Evolutionary conservation across 2,329 filamentous ascomycete genomes (phyloP).

Genomic region (Ophiostoma pallidulum): DNA sequence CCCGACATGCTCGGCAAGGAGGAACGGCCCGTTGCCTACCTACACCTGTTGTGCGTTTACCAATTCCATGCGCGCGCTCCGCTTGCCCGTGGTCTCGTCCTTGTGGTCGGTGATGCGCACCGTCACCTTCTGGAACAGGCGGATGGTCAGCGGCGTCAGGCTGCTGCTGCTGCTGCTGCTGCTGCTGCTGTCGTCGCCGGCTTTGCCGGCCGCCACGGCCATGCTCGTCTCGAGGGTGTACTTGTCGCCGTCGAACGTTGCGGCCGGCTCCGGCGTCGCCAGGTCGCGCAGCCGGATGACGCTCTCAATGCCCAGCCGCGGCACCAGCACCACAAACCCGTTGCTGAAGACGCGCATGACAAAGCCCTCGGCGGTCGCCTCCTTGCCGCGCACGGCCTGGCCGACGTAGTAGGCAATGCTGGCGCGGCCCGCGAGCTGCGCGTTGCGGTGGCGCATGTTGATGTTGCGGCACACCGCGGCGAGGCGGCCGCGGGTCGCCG

Average conservation of each 20-base stretch:
- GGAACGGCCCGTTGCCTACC: not conserved
- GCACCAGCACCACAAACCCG: conserved; percentile 93
- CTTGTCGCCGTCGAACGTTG: conserved; percentile 74
- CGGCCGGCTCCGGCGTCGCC: conserved; percentile 61
- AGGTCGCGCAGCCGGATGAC: conserved; percentile 81
- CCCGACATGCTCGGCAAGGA: not conserved
- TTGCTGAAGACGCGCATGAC: conserved; percentile 97
- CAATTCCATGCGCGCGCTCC: conserved; percentile 72
- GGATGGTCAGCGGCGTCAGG: conserved; percentile 52
- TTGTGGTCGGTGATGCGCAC: conserved; percentile 87
- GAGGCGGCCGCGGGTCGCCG: conserved; percentile 73
- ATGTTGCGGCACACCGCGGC: conserved; percentile 97
- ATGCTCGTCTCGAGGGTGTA: conserved; percentile 57
- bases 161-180: too few species aligned
- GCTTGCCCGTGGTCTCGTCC: conserved; percentile 93
- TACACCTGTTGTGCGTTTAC: conserved; percentile 24
- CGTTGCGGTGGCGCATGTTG: conserved; percentile 94
- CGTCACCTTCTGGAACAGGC: conserved; percentile 84
- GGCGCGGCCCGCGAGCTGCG: conserved; percentile 86
- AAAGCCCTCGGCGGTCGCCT: conserved; percentile 66
- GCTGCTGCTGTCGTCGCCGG: conserved; percentile 12
- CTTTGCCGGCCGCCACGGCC: not conserved
- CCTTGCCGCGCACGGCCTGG: conserved; percentile 75
- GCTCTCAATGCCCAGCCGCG: conserved; percentile 89
- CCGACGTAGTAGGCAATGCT: conserved; percentile 98